Percentiles rank a stretch among this genome's conserved stretches.
phyloP scores from a whole-genome alignment of 768 basidiomycete species.

The Psilocybe cyanescens region DNA sequence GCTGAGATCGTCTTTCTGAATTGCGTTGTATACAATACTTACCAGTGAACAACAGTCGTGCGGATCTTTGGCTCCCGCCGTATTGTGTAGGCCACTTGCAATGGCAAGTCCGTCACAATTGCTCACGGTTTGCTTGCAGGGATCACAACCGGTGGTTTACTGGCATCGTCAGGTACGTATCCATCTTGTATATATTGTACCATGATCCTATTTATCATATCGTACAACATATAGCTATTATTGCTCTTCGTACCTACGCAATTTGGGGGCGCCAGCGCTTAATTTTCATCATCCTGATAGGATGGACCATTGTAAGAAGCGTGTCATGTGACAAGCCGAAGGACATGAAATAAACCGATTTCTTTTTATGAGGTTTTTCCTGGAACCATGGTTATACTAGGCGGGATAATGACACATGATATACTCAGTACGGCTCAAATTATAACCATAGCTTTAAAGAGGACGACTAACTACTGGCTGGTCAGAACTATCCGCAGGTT shows the following conservation, averaged over 20 bases:
- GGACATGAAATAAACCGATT: background rate
- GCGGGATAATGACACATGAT: background rate
- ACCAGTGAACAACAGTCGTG: background rate
- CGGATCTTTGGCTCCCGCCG: background rate
- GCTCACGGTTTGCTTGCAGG: background rate
- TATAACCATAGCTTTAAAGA: background rate
- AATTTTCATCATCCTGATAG: conserved; percentile 1
- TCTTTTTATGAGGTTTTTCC: conserved; percentile 1
- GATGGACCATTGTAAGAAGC: background rate
- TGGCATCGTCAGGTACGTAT: background rate
- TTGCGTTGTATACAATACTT: background rate
- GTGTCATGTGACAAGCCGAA: no score
- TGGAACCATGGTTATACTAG: background rate
- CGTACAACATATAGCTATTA: background rate
- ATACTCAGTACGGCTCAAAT: background rate
- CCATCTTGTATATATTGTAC: background rate
- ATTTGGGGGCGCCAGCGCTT: conserved; percentile 5
- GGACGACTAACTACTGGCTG: background rate
- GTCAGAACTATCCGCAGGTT: background rate
- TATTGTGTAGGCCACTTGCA: background rate
- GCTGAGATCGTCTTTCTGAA: background rate
- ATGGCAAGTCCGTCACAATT: background rate
- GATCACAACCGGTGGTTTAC: background rate
- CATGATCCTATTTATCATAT: background rate
- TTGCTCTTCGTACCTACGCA: conserved; percentile 6